Evolutionary conservation across 2,329 filamentous ascomycete genomes (phyloP), one percentile per base, ranked within the genome.

Genomic region (Lachnellula cervina): DNA sequence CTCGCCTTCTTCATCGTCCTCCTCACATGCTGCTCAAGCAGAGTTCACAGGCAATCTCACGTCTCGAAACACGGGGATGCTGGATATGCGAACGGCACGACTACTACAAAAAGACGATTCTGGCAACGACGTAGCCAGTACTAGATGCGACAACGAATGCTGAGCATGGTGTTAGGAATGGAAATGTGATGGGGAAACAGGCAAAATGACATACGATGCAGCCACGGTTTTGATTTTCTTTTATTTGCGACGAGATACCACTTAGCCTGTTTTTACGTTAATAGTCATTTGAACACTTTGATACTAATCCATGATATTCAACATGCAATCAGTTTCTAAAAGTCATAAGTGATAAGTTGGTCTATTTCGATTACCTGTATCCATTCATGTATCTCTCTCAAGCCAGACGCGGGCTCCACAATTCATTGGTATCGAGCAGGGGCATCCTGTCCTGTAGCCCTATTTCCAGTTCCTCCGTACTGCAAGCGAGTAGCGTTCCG

Each of bases 1-100:
- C 56, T 85, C 25, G 83, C 77, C 8, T 77, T 78, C 19, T 59
- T 83, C 52, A 62, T 86, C 49, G 76, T 87, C 55, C 79, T 87
- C 63, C 73, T 86, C 62, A 82, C 81, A 6, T 87, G 83, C 76
- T 85, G 79, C 71, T 77, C 76, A 53, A 73, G 75, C 21, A 52
- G 64, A 38, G 56, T 59, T 52, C 59, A 66, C 35, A 57, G 53
- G 28, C 34, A 62, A 48, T 37, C 51, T 25, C 46, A 34, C 32
- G 2, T 17, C 25, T 9, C 48, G 17, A 60, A 60, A 46, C 47
- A 45, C n/a, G 55, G 16, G 2, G 58, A 62, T 46, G 49, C 53
- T 28, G 62, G 59, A 1, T 64, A 64, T 43, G 57, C 46, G 2
- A 56, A 57, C 7, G 62, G 60, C 8, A 55, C 52, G 11, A 49